Evolutionary conservation across 2,329 filamentous ascomycete species (phyloP), one percentile per base, ranked within the genome.

Genomic region (Beauveria sp.): DNA sequence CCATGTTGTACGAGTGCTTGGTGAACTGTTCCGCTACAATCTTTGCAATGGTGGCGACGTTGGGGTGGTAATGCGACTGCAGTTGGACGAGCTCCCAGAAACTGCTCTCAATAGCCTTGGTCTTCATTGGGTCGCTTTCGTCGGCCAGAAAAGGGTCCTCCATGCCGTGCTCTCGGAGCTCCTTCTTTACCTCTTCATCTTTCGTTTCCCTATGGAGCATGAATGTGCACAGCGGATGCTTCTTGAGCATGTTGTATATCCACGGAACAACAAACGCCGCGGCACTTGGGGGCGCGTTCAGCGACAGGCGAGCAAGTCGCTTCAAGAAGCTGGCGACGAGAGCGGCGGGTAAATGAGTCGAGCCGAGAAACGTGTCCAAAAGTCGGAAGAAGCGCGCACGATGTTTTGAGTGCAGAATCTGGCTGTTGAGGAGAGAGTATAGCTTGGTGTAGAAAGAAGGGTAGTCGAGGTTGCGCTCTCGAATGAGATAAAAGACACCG

Each of bases 21-120:
- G 95, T 99, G 73, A 98, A 99, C 73, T 98, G 95, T 75, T 98
- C 92, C 2, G 90, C 90, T 62, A 99, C 86, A 65, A 99, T 96
- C 74, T 92, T 95, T 50, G 92, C 89, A 67, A 99, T 86, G 3
- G 93, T 95, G 0, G 93, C 93, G 26, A 99, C 91, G 68, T 98
- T 99, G 16, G 96, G 95, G 71, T 99, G 95, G 74, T 96, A 98
- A 74, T 99, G 96, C 1, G 86, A 88, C 73, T 96, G 91, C 62
- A 98, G 78, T 62, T 91, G 92, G 63, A 96, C 89, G 58, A 99
- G 82, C 73, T 99, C 95, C 96, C 95, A 99, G 8, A 99, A 77
- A 72, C 89, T 92, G 74, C 91, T 96, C 62, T 98, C 92, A 63
- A 99, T 90, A 20, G 96, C 95, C 45, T 82, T 75, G 0, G 93